Evolutionary conservation across 148 eudicot genomes (phyloP), one percentile per base, ranked within the genome.

Genomic region (Chenopodium formosanum): DNA sequence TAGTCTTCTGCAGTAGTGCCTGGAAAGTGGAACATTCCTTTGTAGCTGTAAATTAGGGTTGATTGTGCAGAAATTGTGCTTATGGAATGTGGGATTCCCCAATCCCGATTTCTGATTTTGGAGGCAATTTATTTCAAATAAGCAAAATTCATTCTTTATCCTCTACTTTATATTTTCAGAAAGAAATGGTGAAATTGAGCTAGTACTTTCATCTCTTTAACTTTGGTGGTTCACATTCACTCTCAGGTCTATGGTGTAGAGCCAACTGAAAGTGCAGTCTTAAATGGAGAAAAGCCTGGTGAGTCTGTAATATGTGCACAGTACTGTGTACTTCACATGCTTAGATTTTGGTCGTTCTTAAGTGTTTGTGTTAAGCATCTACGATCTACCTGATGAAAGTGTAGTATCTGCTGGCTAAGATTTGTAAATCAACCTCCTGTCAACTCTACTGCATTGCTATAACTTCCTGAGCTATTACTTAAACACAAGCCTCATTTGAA

Each of bases 281-380:
- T 95, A 31, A 93, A 90, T 85, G 98, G 98, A 79, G 94, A 93
- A 84, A 71, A 86, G 58, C 84, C 97, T 11, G 97, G 97, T 93
- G 77, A 90, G 92, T 74, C 85, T 73, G 11, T 52, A 58, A 4
- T 37, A 2, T 27, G 11, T 37, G 7, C 44, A 37, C 44, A 37
- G 44, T 46, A 73, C 8, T 37, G 17, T 65, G 20, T 20, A 40
- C 2, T 44, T 44, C 27, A 37, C 44, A 6, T 34, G 44, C 44
- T 37, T 4, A 37, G 44, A 37, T 37, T 5, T 37, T 37, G 44
- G 44, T 37, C 7, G 44, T 37, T 0, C 7, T 5, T 37, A 37
- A 37, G 7, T 46, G 58, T 46, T 63, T 8, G 67, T 46, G 52
- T 23, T 77, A 37, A 4, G 44, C 44, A 37, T 37, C 44, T 37